These are phyloP conservation scores for Calonectria multiphialidica DNA, from an alignment of 2,329 filamentous ascomycete species.

Conservation along the genomic window DNA sequence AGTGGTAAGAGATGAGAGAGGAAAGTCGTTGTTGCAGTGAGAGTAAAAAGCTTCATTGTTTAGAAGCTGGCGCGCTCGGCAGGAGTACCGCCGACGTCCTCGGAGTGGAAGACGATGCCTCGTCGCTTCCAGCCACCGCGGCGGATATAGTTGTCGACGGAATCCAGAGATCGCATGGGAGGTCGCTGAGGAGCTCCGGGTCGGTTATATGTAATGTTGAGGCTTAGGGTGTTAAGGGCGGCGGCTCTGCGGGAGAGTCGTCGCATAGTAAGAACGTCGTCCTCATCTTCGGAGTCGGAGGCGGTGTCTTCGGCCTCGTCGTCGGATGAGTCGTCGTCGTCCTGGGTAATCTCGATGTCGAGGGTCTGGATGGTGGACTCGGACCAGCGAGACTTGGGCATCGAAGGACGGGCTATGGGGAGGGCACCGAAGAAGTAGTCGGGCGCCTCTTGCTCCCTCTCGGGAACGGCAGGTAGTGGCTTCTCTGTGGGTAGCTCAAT, in stretches of 20 bases:
- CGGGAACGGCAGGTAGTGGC: conserved; percentile 45
- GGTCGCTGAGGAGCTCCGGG: conserved; percentile 47
- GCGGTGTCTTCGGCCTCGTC: conserved; percentile 38
- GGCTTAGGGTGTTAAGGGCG: conserved; percentile 41
- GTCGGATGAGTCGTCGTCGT: conserved; percentile 33
- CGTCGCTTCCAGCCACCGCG: conserved; percentile 59
- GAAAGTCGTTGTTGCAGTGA: background rate
- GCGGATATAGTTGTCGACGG: conserved; percentile 57
- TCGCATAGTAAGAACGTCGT: conserved; percentile 42
- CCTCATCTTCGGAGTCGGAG: conserved; percentile 39
- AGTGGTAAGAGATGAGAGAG: background rate
- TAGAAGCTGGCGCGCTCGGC: conserved; percentile 41
- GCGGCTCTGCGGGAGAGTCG: conserved; percentile 34
- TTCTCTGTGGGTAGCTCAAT: conserved; percentile 44
- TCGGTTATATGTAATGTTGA: conserved; percentile 53
- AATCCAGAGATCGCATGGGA: conserved; percentile 53
- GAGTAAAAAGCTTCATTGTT: conserved; percentile 14
- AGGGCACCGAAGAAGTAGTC: conserved; percentile 51
- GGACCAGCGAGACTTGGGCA: conserved; percentile 56
- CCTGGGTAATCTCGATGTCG: conserved; percentile 37
- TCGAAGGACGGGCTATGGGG: conserved; percentile 44
- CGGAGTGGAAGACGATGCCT: conserved; percentile 54
- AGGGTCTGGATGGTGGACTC: conserved; percentile 55
- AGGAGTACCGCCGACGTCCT: conserved; percentile 43
- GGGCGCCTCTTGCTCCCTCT: conserved; percentile 40